Evolutionary conservation across 2,329 filamentous ascomycete species (phyloP).

Genomic region (Alternaria triticimaculans): DNA sequence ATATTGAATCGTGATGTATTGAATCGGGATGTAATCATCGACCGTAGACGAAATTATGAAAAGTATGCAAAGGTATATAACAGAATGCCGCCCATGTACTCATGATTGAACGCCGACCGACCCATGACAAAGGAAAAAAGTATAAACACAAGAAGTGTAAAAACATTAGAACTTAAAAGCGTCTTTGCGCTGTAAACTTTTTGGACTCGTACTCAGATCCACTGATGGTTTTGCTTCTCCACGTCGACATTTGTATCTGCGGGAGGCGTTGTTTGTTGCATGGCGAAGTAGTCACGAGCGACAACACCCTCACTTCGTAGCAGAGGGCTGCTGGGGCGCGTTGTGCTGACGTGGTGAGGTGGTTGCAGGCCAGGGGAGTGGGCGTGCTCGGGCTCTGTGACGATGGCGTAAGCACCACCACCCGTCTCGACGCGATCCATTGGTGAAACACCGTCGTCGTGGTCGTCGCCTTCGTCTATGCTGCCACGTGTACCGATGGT

Average conservation of each 20-base stretch:
- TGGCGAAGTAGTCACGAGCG: constrained; percentile 5
- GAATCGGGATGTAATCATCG: neutral
- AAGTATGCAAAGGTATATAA: neutral
- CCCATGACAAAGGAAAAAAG: neutral
- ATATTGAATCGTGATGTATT: neutral
- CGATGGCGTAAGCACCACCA: neutral
- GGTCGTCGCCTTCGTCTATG: neutral
- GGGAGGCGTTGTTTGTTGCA: neutral
- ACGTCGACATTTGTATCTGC: neutral
- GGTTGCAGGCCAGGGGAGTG: neutral
- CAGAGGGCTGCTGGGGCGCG: neutral
- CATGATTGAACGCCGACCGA: neutral
- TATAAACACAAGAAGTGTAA: neutral
- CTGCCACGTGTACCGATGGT: constrained; percentile 13
- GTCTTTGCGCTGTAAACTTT: neutral
- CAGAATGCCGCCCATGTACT: neutral
- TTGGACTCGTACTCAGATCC: neutral
- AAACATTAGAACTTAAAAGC: neutral
- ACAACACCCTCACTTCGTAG: constrained; percentile 5
- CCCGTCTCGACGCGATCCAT: neutral
- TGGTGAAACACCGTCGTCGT: neutral
- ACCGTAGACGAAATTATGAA: neutral
- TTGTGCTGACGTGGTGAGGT: neutral
- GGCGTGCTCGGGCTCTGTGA: neutral
- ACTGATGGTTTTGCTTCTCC: neutral